Evolutionary conservation across 1,139 yeast species (phyloP), one percentile per base, ranked within the genome.

Genomic region (Geotrichum reessii): DNA sequence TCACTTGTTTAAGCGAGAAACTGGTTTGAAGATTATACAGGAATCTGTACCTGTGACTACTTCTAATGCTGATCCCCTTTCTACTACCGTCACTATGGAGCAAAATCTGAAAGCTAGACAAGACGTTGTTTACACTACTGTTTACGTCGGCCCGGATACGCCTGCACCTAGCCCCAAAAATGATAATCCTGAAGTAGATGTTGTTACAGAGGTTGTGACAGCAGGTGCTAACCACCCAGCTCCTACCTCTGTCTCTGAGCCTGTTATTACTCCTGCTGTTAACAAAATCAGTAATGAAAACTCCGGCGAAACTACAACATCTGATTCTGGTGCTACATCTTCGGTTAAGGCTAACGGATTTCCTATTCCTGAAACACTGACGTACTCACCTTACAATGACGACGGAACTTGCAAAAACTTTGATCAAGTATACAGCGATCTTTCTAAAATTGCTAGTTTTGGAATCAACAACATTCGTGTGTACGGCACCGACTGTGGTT

Each of bases 401-500:
- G 84, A 82, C 67, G 81, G 85, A 40, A 65, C 81, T 2, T 91
- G 97, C 75, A 91, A 88, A 70, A 76, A 76, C 60, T 73, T 78
- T 42, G 75, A 67, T 59, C 70, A 80, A 9, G 87, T 91, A 55
- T 62, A 73, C 53, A 65, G 75, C n/a, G 97, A 91, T 70, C 76
- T 91, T 58, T 67, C 76, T 33, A 69, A 75, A 58, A 86, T 91
- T 66, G 67, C 73, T 47, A 70, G 80, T 58, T 84, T 83, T 67
- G 89, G 91, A 56, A 84, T 90, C 65, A 70, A 74, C 44, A 78
- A 79, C 56, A 74, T 91, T 59, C 83, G 97, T 76, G 73, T 88
- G 56, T 91, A 91, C 69, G 96, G 96, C 65, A 85, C 89, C 58
- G 97, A 91, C 71, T 91, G 97, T 76, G 78, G 82, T 69, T 82